Base-by-base conservation (phyloP, 2,329 filamentous ascomycete species). In the Rhynchosporium agropyri region DNA sequence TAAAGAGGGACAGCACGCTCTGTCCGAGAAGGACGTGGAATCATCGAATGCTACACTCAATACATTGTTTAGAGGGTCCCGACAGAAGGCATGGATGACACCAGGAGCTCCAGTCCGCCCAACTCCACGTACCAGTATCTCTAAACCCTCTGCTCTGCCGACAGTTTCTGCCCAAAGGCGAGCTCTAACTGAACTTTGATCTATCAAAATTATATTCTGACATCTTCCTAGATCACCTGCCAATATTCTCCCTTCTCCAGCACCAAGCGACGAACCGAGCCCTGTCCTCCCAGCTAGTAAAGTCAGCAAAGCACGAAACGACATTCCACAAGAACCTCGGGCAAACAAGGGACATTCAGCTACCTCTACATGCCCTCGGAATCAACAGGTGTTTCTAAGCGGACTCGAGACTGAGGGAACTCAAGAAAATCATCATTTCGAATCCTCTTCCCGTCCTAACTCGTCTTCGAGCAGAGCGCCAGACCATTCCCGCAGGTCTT, bases 231-330 rank as follows among this genome's bases (percentile, higher is more conserved):
- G 65, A 59, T 64, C 54, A 13, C 31, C 31, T 9, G n/a, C 51
- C 10, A 46, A 59, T 28, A 54, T 67, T 31, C 43, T 66, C 12
- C 65, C 67, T 10, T 88, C 88, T 13, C 86, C 87, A 38, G 81
- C 85, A 12, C 81, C 84, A 10, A 89, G 85, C 71, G 83, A 89
- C 67, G 84, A 87, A 65, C 77, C 79, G 15, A 85, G 82, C 69
- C 82, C 83, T 29, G 73, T 66, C 26, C 73, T 65, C 64, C 75
- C 62, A 71, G 76, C 64, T 74, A 69, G 61, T 56, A 72, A 67
- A 64, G 69, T 71, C 72, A 77, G 63, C 77, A 61, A 38, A 61
- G 54, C 50, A 43, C 61, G 61, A 31, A 58, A 58, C 50, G 62
- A 67, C 36, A 61, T 38, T 29, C 55, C 26, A 31, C 50, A 38